Evolutionary conservation across 306 rosid species (phyloP), one percentile per base, ranked within the genome.

Genomic region (Mucuna pruriens): DNA sequence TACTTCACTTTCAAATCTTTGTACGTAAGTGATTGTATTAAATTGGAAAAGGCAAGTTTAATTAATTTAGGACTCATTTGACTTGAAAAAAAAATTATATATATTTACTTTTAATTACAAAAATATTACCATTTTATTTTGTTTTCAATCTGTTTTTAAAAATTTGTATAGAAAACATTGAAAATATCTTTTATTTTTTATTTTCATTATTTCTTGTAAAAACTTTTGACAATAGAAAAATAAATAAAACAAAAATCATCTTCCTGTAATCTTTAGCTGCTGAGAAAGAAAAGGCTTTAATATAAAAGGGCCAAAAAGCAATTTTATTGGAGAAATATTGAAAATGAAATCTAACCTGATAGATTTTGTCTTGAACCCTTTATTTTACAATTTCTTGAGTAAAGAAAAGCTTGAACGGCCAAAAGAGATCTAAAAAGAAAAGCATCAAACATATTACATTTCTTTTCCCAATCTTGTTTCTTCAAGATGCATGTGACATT

Each of bases 321-420:
- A 19, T 3, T 29, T 31, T 31, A 76, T 52, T 38, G 12, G 9
- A 75, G 29, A 38, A 61, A 16, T 23, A n/a, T n/a, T n/a, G 61
- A 76, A 58, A 44, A 76, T 44, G 16, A 61, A 76, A 62, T 76
- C 80, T 76, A 76, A 76, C 36, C 71, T 44, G 16, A 76, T 42
- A 26, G 71, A 76, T 76, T 61, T 76, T 38, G 25, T 29, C 42
- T 51, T 38, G 4, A 66, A 52, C 44, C 64, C 31, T 49, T 78
- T 67, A 51, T 49, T 49, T 16, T 78, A 36, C 75, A 78, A 36
- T 17, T 51, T 38, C 67, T 51, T 65, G 26, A 67, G 29, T 67
- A 67, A 66, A 23, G 2, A 66, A 22, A 64, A 48, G 26, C 64
- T 45, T 33, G 9, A 7, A 13, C 6, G 31, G 34, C 62, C 39